These are phyloP conservation scores for Dioscorea zingiberensis DNA, from an alignment of 106 monocot genomes.

Conservation along the genomic window DNA sequence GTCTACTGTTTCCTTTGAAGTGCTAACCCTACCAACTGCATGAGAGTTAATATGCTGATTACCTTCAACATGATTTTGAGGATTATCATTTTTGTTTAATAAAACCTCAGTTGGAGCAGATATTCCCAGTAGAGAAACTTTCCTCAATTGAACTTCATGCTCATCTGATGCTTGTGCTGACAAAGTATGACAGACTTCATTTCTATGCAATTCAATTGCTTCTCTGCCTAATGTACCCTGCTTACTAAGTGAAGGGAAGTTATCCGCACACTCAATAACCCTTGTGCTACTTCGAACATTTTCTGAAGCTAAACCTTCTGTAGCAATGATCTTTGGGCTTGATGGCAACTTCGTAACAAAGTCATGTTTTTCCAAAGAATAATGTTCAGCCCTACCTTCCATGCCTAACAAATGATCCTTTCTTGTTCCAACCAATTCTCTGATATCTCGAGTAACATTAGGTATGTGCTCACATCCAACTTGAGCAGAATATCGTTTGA, in stretches of 20 bases:
- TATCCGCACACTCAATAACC: background rate
- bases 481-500: background rate
- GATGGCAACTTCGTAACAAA: background rate
- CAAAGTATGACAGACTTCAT: background rate
- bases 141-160: background rate
- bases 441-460: background rate
- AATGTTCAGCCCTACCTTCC: background rate
- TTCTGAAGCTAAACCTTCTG: background rate
- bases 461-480: background rate
- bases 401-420: background rate
- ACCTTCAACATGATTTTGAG: conserved; percentile 14
- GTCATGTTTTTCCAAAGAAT: background rate
- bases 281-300: background rate
- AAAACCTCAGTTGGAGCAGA: background rate
- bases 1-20: conserved; percentile 27
- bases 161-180: background rate
- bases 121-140: conserved; percentile 8
- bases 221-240: background rate
- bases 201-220: background rate
- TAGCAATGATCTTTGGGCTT: background rate
- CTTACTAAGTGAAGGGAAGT: background rate
- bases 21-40: conserved; percentile 7
- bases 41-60: conserved; percentile 27
- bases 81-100: background rate
- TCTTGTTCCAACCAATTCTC: background rate